Conservation (phyloP, 192 early-diverging fungal species). For the Podila horticola region DNA sequence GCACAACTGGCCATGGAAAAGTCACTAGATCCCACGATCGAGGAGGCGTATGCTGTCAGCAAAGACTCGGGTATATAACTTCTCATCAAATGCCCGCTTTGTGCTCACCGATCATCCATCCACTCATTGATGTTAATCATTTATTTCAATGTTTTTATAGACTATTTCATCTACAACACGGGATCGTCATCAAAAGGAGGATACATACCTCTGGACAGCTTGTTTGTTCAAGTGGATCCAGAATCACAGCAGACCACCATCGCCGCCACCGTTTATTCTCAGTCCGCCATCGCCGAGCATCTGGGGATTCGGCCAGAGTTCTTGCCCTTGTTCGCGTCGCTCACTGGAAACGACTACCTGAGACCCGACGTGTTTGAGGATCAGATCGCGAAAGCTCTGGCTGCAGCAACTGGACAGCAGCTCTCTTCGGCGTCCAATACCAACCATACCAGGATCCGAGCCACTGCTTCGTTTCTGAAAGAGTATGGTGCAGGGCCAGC, state of each 20-base stretch:
- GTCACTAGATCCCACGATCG: conserved; percentile 19
- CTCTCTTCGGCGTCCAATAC: conserved; percentile 9
- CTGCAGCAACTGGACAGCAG: conserved; percentile 19
- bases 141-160: conserved; percentile 10
- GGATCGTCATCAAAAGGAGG: conserved; percentile 42
- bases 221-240: conserved; percentile 30
- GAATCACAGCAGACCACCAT: conserved; percentile 6
- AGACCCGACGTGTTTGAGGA: conserved; percentile 41
- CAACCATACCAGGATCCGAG: conserved; percentile 35
- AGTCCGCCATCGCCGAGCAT: conserved; percentile 36
- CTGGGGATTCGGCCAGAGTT: conserved; percentile 39
- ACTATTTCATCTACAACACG: conserved; percentile 58
- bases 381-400: conserved; percentile 28
- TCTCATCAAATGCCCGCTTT: background rate
- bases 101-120: background rate
- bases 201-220: conserved; percentile 59
- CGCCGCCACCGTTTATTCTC: conserved; percentile 53
- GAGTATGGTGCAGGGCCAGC: conserved; percentile 23
- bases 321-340: conserved; percentile 59
- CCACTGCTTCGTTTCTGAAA: conserved; percentile 31
- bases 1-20: conserved; percentile 49
- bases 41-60: conserved; percentile 57
- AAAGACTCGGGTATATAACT: conserved; percentile 53
- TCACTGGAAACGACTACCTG: conserved; percentile 62
- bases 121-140: background rate